These are phyloP conservation scores for Penicillium fuscoglaucum DNA, from an alignment of 2,329 filamentous ascomycete species.

Conservation along the genomic window DNA sequence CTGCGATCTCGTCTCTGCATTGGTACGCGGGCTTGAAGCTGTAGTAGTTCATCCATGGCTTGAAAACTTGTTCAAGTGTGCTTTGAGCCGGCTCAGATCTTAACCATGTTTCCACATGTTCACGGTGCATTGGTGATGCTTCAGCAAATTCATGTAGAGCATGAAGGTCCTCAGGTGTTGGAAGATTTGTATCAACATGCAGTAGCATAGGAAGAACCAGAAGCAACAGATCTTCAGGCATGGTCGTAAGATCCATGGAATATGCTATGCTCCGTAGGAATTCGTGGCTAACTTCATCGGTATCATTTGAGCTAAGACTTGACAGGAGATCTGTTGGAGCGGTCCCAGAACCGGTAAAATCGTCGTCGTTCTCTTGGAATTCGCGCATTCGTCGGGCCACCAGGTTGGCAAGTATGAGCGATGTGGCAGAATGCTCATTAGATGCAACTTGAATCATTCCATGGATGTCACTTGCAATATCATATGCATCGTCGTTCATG, in stretches of 20 bases:
- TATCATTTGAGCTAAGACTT: neutral
- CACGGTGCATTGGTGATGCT: neutral
- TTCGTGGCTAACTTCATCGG: neutral
- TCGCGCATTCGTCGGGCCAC: constrained; percentile 1
- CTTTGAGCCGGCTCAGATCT: neutral
- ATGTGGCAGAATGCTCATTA: neutral
- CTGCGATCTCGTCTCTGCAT: neutral
- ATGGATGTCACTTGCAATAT: neutral
- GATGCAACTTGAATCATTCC: neutral
- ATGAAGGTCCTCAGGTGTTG: neutral
- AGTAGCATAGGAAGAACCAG: constrained; percentile 1
- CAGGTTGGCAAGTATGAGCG: neutral
- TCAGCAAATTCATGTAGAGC: neutral
- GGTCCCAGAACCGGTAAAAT: neutral
- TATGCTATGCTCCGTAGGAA: neutral
- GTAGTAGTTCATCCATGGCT: neutral
- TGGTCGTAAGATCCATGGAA: constrained; percentile 2
- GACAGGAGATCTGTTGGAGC: neutral
- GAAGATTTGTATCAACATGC: neutral
- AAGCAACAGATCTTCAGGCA: neutral
- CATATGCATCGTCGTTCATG: neutral
- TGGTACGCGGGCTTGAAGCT: constrained; percentile 1
- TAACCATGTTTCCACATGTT: neutral
- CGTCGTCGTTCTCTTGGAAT: neutral
- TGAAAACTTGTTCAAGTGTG: constrained; percentile 1